phyloP scores from a whole-genome alignment of 164 flowering plant species.

The Umbellularia californica region DNA sequence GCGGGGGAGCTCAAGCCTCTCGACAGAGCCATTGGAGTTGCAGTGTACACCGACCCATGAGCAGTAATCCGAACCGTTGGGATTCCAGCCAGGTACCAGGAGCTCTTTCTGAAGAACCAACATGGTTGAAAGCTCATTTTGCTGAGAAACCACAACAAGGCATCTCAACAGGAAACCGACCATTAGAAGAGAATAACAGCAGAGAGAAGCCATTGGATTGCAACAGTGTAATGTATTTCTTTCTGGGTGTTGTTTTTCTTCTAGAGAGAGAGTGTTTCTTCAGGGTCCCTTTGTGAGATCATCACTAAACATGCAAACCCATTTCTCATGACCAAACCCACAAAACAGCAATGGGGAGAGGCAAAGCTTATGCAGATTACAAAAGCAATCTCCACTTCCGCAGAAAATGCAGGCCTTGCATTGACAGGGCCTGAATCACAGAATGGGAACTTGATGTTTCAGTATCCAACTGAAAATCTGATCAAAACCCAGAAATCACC shows the following conservation, averaged over 20 bases:
- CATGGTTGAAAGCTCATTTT: conserved; percentile 44
- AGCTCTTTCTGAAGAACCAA: conserved; percentile 67
- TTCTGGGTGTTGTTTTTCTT: neutral
- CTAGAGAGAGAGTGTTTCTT: neutral
- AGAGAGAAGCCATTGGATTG: conserved; percentile 25
- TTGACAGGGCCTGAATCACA: too few species aligned
- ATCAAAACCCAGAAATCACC: neutral
- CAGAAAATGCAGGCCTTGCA: too few species aligned
- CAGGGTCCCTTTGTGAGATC: neutral
- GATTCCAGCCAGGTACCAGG: conserved; percentile 49
- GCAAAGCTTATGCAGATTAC: too few species aligned
- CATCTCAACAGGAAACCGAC: conserved; percentile 31
- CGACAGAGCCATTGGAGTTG: conserved; percentile 52
- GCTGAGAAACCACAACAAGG: conserved; percentile 45
- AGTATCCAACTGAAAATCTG: too few species aligned
- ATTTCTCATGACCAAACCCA: neutral
- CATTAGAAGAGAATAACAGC: conserved; percentile 25
- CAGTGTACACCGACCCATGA: conserved; percentile 70
- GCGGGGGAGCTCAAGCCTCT: conserved; percentile 64
- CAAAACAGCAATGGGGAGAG: neutral
- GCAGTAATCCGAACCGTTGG: conserved; percentile 55
- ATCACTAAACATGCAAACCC: neutral
- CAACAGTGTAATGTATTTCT: neutral
- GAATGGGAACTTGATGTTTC: too few species aligned
- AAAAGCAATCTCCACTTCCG: too few species aligned